A percentile compares a stretch with the other conserved stretches of the same genome.
phyloP scores from a whole-genome alignment of 1,284 basidiomycete species.

The Puccinia coronata region DNA sequence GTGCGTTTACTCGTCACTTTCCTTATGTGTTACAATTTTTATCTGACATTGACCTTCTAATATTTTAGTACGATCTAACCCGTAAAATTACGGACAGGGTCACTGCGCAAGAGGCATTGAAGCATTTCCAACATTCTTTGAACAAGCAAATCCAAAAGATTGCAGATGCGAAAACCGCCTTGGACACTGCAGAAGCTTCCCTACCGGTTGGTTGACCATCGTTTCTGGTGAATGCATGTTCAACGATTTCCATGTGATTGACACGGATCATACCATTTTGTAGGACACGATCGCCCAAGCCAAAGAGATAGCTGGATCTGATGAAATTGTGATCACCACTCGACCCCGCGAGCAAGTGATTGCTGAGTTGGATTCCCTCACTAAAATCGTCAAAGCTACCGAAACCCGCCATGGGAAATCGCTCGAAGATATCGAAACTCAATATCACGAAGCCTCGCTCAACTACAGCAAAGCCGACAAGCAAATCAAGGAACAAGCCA shows the following conservation, averaged over 20 bases:
- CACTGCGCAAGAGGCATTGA: background rate
- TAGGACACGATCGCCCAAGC: constrained; percentile 27
- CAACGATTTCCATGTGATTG: background rate
- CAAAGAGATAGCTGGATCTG: constrained; percentile 13
- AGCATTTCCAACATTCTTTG: constrained; percentile 18
- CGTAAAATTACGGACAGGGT: constrained; percentile 1
- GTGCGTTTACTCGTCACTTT: background rate
- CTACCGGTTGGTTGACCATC: background rate
- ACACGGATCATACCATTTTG: background rate
- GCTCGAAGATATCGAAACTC: constrained; percentile 23
- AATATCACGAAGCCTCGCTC: background rate
- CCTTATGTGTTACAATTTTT: background rate
- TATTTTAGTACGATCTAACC: constrained; percentile 15
- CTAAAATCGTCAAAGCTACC: constrained; percentile 5
- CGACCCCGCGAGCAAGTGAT: constrained; percentile 14
- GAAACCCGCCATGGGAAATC: constrained; percentile 15
- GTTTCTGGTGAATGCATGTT: background rate
- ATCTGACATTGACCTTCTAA: background rate
- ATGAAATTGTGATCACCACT: background rate
- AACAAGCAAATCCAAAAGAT: constrained; percentile 3
- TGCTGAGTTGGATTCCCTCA: constrained; percentile 5
- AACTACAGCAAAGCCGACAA: constrained; percentile 15
- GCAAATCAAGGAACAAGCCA: constrained; percentile 11
- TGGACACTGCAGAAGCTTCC: background rate
- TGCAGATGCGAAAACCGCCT: background rate